A percentile compares a stretch with the other conserved stretches of the same genome.
Conservation (phyloP, 495 filamentous ascomycete species). For the Hypoxylon crocopeplum region DNA sequence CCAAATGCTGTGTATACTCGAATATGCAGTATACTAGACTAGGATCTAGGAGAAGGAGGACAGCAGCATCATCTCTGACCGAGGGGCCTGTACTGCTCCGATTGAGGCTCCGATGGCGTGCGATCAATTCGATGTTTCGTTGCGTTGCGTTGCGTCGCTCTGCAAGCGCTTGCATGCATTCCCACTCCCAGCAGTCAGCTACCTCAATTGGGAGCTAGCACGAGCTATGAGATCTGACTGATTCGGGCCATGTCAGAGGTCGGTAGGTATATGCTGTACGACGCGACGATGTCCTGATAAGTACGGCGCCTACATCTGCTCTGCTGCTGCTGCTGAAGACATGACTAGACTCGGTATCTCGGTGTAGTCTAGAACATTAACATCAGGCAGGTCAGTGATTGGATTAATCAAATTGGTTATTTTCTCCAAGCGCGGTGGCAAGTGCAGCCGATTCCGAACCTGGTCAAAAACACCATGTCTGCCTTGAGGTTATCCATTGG, state of each 20-base stretch:
- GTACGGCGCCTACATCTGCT: conserved; percentile 10
- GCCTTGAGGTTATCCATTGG: background rate
- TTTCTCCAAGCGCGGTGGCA: background rate
- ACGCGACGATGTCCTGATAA: conserved; percentile 16
- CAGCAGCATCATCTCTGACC: conserved; percentile 24
- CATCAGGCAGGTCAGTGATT: conserved; percentile 12
- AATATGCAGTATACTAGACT: conserved; percentile 20
- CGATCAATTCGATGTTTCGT: conserved; percentile 24
- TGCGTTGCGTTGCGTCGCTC: conserved; percentile 16
- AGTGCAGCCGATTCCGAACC: conserved; percentile 3
- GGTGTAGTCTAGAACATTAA: conserved; percentile 12
- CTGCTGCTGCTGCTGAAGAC: no score
- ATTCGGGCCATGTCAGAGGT: conserved; percentile 17
- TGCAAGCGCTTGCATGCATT: conserved; percentile 31
- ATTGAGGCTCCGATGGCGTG: conserved; percentile 35
- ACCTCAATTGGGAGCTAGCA: conserved; percentile 8
- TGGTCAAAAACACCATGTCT: background rate
- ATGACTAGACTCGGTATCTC: conserved; percentile 12
- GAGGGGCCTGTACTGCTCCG: conserved; percentile 28
- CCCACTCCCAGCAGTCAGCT: conserved; percentile 5
- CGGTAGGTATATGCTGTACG: conserved; percentile 24
- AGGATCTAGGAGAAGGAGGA: conserved; percentile 20
- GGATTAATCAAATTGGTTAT: no score
- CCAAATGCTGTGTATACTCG: conserved; percentile 19
- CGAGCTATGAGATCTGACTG: conserved; percentile 19